Conservation (phyloP, 202 grass and related monocot species). For the Saccharum hybrid region DNA sequence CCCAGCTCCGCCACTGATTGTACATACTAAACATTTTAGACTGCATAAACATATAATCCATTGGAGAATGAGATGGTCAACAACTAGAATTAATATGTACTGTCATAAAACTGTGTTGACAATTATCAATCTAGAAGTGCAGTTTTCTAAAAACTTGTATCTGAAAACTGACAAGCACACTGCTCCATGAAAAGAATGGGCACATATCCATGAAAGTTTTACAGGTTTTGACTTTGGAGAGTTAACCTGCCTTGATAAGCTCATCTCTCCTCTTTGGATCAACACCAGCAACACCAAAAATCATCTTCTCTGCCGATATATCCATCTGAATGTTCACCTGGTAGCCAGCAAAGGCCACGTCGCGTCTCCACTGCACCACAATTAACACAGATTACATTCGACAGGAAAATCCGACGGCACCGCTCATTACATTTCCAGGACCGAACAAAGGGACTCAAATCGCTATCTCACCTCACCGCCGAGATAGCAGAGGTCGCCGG, state of each 20-base stretch:
- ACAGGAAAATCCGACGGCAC: background rate
- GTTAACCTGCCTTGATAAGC: constrained; percentile 78
- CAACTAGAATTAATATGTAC: constrained; percentile 31
- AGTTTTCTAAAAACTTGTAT: background rate
- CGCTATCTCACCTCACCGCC: constrained; percentile 71
- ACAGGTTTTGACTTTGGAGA: background rate
- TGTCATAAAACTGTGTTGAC: background rate
- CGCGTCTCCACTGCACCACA: constrained; percentile 83
- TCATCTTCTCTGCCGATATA: constrained; percentile 90
- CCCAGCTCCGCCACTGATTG: background rate
- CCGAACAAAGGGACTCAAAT: background rate
- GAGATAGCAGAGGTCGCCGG: constrained; percentile 89
- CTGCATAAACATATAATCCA: background rate
- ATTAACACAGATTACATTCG: constrained; percentile 9
- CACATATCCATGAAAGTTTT: background rate
- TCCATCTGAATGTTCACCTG: constrained; percentile 97
- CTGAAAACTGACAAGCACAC: background rate
- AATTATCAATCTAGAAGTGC: background rate
- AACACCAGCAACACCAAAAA: constrained; percentile 75
- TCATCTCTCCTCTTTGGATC: constrained; percentile 87
- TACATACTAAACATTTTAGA: background rate
- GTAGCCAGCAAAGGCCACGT: constrained; percentile 92
- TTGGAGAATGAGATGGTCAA: background rate
- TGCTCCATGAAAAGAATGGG: constrained; percentile 3
- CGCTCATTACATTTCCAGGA: background rate